A percentile compares a stretch with the other conserved stretches of the same genome.
Evolutionary conservation across 192 early-diverging fungal species (phyloP).

Genomic region (Mortierella hygrophila): DNA sequence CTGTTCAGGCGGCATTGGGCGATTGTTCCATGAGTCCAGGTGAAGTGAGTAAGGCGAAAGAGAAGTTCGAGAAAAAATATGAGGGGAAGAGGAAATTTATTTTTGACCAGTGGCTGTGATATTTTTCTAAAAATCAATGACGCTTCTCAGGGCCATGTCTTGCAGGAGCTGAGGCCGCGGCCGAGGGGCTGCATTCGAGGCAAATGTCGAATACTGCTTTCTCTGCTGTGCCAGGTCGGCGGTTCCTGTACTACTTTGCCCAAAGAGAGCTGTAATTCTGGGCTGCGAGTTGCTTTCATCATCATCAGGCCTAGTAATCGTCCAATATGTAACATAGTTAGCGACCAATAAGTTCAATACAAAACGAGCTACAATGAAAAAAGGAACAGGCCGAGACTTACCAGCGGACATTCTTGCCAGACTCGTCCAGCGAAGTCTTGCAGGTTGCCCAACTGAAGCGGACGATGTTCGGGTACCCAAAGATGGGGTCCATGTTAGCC

Average conservation of each 20-base stretch:
- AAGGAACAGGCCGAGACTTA: conserved; percentile 17
- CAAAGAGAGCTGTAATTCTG: conserved; percentile 34
- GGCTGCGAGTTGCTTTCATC: conserved; percentile 40
- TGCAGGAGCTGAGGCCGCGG: conserved; percentile 45
- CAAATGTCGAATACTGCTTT: conserved; percentile 42
- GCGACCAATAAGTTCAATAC: background rate
- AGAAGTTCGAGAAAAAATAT: background rate
- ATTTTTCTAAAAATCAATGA: conserved; percentile 29
- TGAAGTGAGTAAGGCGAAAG: background rate
- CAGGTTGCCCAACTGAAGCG: conserved; percentile 97
- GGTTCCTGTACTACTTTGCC: background rate
- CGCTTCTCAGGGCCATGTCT: conserved; percentile 45
- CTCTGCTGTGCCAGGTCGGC: conserved; percentile 28
- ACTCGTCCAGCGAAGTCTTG: conserved; percentile 76
- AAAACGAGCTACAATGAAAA: background rate
- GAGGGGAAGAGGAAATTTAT: conserved; percentile 6
- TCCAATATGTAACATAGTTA: background rate
- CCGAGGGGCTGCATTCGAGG: conserved; percentile 27
- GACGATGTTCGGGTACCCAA: conserved; percentile 93
- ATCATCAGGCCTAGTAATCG: conserved; percentile 30
- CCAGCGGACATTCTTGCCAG: conserved; percentile 71
- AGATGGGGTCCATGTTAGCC: conserved; percentile 82
- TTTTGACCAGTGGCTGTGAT: background rate
- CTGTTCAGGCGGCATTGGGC: conserved; percentile 28
- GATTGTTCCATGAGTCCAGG: conserved; percentile 8